Base-by-base conservation (phyloP, 192 early-diverging fungal genomes). In the Lobosporangium transversale region DNA sequence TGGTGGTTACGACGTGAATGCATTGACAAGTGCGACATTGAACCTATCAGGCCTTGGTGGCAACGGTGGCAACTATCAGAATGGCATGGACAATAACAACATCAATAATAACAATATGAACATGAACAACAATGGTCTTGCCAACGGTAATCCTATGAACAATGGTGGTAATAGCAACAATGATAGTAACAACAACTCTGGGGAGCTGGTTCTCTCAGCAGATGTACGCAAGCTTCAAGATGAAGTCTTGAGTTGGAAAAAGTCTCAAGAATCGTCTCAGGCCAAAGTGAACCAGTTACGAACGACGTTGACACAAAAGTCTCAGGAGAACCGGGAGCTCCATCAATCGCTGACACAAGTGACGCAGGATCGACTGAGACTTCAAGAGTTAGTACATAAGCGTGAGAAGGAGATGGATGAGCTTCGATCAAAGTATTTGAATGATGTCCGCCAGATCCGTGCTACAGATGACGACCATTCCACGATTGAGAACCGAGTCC, bases 381-480 rank as follows among this genome's bases (percentile, higher is more conserved):
- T 76, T 1, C 73, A 76, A 54, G 73, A 76, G 36, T 17, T 76
- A 29, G 63, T 76, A 21, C 63, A 76, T 51, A 76, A 76, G 59
- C 73, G 73, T 14, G 73, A 76, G 7, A 76, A 76, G 64, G 73
- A 76, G 53, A 76, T 76, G 37, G 64, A 76, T 23, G 73, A 76
- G 29, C 53, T 76, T 18, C 58, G 73, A 18, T 76, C 73, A 36
- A 60, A 76, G 44, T 76, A 76, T 43, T 37, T 76, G 53, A 76
- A 76, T 48, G 73, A 76, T 23, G 73, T 76, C 21, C 64, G 73
- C 37, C 73, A 76, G 53, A 79, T 83, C 26, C 66, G 84, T 27
- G 84, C 84, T 14, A 85, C 84, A 0, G 58, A 69, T 12, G 84
- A 85, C 59, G 80, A 81, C 49, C 65, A 80, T 18, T 57, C 59